Conservation (phyloP, 148 eudicot species). For the Rhododendron ferrugineum region DNA sequence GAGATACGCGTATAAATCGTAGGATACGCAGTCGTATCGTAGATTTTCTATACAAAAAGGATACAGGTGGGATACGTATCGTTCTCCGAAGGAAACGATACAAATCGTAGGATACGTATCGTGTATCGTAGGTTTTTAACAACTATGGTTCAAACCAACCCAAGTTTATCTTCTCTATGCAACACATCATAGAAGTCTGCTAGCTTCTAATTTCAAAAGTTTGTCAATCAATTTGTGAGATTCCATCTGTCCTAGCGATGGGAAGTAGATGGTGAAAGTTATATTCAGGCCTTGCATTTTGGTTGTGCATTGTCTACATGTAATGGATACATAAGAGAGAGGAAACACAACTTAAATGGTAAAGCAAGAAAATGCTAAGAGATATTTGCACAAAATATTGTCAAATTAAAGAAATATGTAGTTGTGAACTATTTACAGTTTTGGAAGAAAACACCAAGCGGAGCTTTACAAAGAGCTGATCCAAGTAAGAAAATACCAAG, state of each 20-base stretch:
- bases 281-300: background rate
- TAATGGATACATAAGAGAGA: background rate
- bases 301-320: background rate
- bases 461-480: conserved; percentile 3
- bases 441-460: background rate
- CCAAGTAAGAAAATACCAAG: background rate
- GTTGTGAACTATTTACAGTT: background rate
- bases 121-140: too few species aligned
- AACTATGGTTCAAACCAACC: background rate
- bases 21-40: too few species aligned
- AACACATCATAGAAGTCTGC: background rate
- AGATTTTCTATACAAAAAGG: too few species aligned
- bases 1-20: too few species aligned
- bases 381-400: background rate
- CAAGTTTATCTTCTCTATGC: background rate
- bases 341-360: background rate
- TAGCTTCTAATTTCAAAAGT: background rate
- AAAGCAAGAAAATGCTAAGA: background rate
- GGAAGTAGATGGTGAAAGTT: background rate
- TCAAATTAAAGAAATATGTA: background rate
- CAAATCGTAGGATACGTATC: too few species aligned
- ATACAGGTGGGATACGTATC: too few species aligned
- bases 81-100: too few species aligned
- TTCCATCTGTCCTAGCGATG: background rate
- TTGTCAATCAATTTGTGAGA: background rate